Base-by-base conservation (phyloP, 2,329 filamentous ascomycete genomes). In the Hypoxylon sp. region DNA sequence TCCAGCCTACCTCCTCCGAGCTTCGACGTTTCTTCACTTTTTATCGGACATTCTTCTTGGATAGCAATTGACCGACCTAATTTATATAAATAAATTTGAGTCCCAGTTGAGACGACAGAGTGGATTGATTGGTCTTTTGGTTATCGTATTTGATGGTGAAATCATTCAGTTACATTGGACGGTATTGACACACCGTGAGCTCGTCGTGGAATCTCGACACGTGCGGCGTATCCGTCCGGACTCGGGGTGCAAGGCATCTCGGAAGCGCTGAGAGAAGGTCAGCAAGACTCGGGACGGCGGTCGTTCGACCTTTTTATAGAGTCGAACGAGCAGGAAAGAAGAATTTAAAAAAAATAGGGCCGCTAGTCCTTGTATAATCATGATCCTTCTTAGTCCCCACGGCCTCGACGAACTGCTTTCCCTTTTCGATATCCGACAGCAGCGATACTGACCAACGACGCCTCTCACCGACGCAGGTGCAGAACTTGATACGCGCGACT, bases 391-490 rank as follows among this genome's bases (percentile, higher is more conserved):
- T 54, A 46, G 57, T 60, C 60, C 58, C 63, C 60, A 60, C 60
- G 58, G 60, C 51, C 38, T 58, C 44, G 46, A 64, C 64, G 66
- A 67, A 59, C 36, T 67, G 65, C 57, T 67, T 66, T 67, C 64
- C 62, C 51, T 55, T 63, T 66, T 66, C 45, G 64, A 67, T 51
- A 55, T 46, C 48, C 60, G 57, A 57, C 55, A 57, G 51, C 47
- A 29, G 25, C 48, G 43, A 47, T 61, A 51, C 46, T 55, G 59
- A 54, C 44, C 61, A 57, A 64, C 62, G 60, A 57, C 51, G 53
- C 45, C 50, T 48, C 51, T 50, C 58, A 60, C 63, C 58, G 61
- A 63, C 54, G n/a, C n/a, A 29, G 53, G 30, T 42, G 44, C 50
- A 44, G 51, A 53, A 43, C 51, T 56, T 27, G 37, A 59, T 53